Evolutionary conservation across 2,329 filamentous ascomycete genomes (phyloP), one percentile per base, ranked within the genome.

Genomic region (Botrytis elliptica): DNA sequence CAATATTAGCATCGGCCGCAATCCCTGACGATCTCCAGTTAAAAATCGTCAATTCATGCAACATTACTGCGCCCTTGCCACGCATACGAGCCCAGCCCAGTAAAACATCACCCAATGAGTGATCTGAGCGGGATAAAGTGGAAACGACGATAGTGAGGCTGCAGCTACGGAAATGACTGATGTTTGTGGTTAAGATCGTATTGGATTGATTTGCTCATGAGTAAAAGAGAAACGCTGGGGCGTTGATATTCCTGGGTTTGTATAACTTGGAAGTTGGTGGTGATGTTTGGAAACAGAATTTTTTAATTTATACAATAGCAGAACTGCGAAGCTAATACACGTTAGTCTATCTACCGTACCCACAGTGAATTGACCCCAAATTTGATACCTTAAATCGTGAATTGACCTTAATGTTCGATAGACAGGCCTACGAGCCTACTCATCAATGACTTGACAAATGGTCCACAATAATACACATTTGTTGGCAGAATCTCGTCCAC

Each of bases 81-180:
- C 49, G 66, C 66, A 69, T 69, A 59, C 66, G 66, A 69, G 65
- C 65, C 65, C 65, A 68, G 65, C 65, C 65, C 65, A 68, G 46
- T 55, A 42, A 57, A 57, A 40, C 65, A n/a, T 57, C 49, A n/a
- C 65, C 65, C 65, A 68, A 68, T 68, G 65, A 68, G 36, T 68
- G 65, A 68, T 69, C 66, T 69, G 36, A 57, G 66, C 38, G 52
- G 66, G n/a, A 38, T 59, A 57, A 57, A 69, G 49, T 68, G 65
- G 65, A 16, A 69, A 69, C 36, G 29, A 57, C 36, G 49, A 69
- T 42, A 69, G 66, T 69, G 66, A 69, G 66, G 66, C 66, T 69
- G 66, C 52, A 69, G 65, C 46, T 29, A 20, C 66, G 66, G 49
- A 69, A 69, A 69, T 69, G 66, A 69, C 55, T 69, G 36, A 69